Conservation (phyloP, 1,139 yeast species). For the Yamadazyma atlantica region DNA sequence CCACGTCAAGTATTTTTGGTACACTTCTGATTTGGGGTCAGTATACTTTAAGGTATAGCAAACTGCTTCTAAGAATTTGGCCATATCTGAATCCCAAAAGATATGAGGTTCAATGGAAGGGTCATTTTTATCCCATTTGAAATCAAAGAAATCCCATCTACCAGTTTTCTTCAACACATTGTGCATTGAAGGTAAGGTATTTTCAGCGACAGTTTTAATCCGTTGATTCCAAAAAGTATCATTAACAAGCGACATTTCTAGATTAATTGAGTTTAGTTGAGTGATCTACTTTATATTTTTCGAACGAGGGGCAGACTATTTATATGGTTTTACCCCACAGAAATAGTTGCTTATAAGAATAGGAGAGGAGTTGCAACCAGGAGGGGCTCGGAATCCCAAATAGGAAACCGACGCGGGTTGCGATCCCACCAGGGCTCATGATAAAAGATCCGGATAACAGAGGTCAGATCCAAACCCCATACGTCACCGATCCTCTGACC, state of each 20-base stretch:
- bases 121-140: conserved; percentile 15
- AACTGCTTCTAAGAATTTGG: conserved; percentile 22
- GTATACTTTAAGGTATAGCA: conserved; percentile 19
- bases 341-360: too few relatives aligned
- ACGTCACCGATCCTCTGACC: too few relatives aligned
- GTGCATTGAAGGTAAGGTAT: conserved; percentile 23
- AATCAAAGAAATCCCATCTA: conserved; percentile 21
- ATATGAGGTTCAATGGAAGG: conserved; percentile 17
- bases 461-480: too few relatives aligned
- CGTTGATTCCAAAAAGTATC: conserved; percentile 19
- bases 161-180: conserved; percentile 19
- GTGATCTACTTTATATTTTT: not conserved
- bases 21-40: conserved; percentile 9
- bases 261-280: too few relatives aligned
- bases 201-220: conserved; percentile 18
- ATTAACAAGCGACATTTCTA: too few relatives aligned
- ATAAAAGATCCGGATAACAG: too few relatives aligned
- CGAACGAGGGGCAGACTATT: too few relatives aligned
- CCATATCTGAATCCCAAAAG: conserved; percentile 26
- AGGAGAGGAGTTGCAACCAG: too few relatives aligned
- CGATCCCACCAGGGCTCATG: too few relatives aligned
- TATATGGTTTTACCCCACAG: too few relatives aligned
- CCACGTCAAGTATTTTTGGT: conserved; percentile 15
- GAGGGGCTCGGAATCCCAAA: too few relatives aligned
- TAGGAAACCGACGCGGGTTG: too few relatives aligned